phyloP scores from a whole-genome alignment of 306 rosid genomes.

The Vigna hirtella region DNA sequence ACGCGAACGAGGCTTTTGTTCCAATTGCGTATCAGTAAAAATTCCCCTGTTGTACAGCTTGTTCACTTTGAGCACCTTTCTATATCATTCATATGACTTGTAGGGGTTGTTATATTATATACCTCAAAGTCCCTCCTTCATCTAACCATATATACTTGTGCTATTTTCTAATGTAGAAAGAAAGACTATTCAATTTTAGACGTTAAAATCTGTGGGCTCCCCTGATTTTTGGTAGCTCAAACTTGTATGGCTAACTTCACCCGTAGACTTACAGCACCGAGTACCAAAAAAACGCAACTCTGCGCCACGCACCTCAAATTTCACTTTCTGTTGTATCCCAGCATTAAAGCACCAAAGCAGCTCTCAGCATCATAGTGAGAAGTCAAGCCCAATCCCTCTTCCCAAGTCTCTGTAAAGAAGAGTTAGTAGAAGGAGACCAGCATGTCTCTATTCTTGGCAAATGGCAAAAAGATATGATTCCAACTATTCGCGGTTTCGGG shows the following conservation, averaged over 20 bases:
- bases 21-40: neutral
- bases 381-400: slow-evolving; percentile 38
- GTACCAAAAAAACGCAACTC: slow-evolving; percentile 20
- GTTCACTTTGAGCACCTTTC: slow-evolving; percentile 19
- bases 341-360: slow-evolving; percentile 31
- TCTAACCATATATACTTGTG: slow-evolving; percentile 17
- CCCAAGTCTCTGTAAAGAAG: neutral
- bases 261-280: neutral
- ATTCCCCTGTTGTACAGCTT: neutral
- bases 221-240: slow-evolving; percentile 23
- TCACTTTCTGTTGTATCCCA: slow-evolving; percentile 7
- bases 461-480: slow-evolving; percentile 12
- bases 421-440: slow-evolving; percentile 36
- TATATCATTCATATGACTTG: slow-evolving; percentile 17
- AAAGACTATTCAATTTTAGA: neutral
- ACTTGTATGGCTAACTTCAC: slow-evolving; percentile 20
- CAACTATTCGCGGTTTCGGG: slow-evolving; percentile 47
- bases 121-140: slow-evolving; percentile 37
- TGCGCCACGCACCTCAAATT: slow-evolving; percentile 1
- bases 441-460: slow-evolving; percentile 29
- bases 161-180: slow-evolving; percentile 33
- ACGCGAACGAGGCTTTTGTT: slow-evolving; percentile 17
- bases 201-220: slow-evolving; percentile 20
- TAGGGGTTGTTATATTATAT: neutral
- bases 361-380: neutral